Conservation (phyloP, 139 green algal species). For the Coelastrella sp. region DNA sequence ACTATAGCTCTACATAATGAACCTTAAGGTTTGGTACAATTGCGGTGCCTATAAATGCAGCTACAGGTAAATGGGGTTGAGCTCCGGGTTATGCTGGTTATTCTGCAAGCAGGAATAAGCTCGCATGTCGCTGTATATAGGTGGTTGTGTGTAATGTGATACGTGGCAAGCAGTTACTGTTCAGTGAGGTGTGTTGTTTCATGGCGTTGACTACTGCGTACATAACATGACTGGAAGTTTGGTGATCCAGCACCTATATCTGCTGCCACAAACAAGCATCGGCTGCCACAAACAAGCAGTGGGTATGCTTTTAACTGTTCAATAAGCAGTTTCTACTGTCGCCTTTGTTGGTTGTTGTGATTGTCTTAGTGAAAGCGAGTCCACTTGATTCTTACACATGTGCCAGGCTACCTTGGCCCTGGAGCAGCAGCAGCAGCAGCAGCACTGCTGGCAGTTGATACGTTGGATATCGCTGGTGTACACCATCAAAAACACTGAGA, state of each 20-base stretch:
- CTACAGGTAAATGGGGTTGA: too few relatives aligned
- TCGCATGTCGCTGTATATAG: not conserved
- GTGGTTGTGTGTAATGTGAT: conserved; percentile 80
- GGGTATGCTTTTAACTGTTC: not conserved
- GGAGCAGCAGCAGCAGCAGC: too few relatives aligned
- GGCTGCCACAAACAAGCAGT: conserved; percentile 79
- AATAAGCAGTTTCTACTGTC: not conserved
- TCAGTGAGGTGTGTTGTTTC: not conserved
- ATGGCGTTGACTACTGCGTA: conserved; percentile 86
- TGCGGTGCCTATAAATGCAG: too few relatives aligned
- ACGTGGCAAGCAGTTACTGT: conserved; percentile 92
- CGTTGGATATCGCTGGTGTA: too few relatives aligned
- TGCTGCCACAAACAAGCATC: conserved; percentile 81
- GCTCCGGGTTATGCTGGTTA: too few relatives aligned
- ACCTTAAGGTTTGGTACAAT: too few relatives aligned
- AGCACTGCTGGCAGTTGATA: too few relatives aligned
- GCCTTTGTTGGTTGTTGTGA: not conserved
- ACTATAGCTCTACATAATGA: too few relatives aligned
- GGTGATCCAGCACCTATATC: conserved; percentile 90
- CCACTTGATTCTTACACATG: too few relatives aligned
- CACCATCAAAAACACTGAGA: too few relatives aligned
- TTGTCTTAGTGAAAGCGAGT: too few relatives aligned
- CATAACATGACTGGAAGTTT: conserved; percentile 88
- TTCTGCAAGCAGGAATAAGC: not conserved
- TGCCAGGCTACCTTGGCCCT: too few relatives aligned